These are phyloP conservation scores for Lepiota subincarnata DNA, from an alignment of 768 basidiomycete species.

Conservation along the genomic window DNA sequence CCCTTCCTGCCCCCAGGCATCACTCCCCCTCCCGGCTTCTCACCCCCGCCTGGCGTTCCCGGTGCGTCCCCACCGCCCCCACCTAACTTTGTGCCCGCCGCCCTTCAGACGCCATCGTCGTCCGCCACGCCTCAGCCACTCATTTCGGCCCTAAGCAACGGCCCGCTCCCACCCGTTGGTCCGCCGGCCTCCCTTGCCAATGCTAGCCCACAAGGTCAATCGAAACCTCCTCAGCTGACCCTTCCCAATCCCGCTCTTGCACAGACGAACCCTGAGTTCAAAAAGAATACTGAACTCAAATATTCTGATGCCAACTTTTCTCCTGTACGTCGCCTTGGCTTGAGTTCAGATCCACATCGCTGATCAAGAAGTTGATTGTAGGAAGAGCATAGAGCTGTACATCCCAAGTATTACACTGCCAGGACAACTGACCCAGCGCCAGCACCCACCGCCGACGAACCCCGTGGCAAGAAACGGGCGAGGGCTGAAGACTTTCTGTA, in stretches of 20 bases:
- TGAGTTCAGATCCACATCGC: constrained; percentile 9
- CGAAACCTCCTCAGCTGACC: constrained; percentile 28
- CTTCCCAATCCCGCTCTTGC: constrained; percentile 55
- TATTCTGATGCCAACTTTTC: constrained; percentile 75
- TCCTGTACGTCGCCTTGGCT: constrained; percentile 46
- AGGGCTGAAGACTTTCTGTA: constrained; percentile 83
- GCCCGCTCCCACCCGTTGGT: background rate
- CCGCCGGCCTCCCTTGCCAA: background rate
- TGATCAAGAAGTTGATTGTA: constrained; percentile 22
- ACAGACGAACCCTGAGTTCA: constrained; percentile 70
- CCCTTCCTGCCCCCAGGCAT: constrained; percentile 26
- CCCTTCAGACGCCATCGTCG: background rate
- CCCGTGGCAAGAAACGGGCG: constrained; percentile 79
- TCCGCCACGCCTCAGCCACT: background rate
- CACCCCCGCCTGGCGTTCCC: constrained; percentile 15
- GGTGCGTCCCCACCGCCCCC: constrained; percentile 17
- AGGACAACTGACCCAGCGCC: constrained; percentile 33
- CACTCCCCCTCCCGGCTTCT: constrained; percentile 13
- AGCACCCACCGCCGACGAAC: constrained; percentile 40
- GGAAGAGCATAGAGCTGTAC: constrained; percentile 75
- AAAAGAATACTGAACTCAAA: constrained; percentile 72
- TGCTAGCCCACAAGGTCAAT: constrained; percentile 12
- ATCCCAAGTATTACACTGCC: constrained; percentile 57
- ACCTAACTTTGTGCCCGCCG: constrained; percentile 18
- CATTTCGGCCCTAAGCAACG: background rate